Percentiles rank a stretch among this genome's conserved stretches.
Evolutionary conservation across 768 basidiomycete genomes (phyloP).

Genomic region (Dentipellis sp.): DNA sequence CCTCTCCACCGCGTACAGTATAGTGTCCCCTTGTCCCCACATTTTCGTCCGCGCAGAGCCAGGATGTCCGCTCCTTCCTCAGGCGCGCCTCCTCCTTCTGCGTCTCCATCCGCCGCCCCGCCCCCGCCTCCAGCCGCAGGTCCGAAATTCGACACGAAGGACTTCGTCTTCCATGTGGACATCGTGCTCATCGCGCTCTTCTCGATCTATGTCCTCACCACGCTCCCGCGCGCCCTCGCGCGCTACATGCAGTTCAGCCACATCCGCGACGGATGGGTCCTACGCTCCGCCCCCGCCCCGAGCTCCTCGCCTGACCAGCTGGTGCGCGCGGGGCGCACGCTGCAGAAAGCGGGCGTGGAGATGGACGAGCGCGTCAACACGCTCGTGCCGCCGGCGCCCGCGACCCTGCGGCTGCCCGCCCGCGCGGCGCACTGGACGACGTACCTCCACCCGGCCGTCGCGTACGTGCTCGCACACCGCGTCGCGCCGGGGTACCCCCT

Average conservation of each 20-base stretch:
- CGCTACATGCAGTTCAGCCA: neutral
- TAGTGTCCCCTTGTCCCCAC: no score
- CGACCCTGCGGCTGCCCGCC: neutral
- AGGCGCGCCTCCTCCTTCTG: neutral
- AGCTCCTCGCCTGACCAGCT: no score
- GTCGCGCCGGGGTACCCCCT: slow-evolving; percentile 27
- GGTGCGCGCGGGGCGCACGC: neutral
- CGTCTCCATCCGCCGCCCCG: neutral
- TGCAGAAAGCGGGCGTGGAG: neutral
- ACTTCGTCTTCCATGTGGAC: neutral
- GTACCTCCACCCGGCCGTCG: slow-evolving; percentile 21
- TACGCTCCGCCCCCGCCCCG: neutral
- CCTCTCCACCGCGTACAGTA: no score
- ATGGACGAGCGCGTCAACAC: neutral
- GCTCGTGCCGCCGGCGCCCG: neutral
- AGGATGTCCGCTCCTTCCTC: neutral
- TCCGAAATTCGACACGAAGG: neutral
- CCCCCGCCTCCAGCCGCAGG: neutral
- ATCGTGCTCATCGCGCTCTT: neutral
- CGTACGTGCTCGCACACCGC: slow-evolving; percentile 23
- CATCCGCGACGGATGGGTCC: neutral
- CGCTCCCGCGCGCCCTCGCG: slow-evolving; percentile 1
- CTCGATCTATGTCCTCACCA: neutral
- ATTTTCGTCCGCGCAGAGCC: no score
- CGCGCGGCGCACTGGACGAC: slow-evolving; percentile 30